Evolutionary conservation across 305 asterid species (phyloP), one percentile per base, ranked within the genome.

Genomic region (Fraxinus platypoda): DNA sequence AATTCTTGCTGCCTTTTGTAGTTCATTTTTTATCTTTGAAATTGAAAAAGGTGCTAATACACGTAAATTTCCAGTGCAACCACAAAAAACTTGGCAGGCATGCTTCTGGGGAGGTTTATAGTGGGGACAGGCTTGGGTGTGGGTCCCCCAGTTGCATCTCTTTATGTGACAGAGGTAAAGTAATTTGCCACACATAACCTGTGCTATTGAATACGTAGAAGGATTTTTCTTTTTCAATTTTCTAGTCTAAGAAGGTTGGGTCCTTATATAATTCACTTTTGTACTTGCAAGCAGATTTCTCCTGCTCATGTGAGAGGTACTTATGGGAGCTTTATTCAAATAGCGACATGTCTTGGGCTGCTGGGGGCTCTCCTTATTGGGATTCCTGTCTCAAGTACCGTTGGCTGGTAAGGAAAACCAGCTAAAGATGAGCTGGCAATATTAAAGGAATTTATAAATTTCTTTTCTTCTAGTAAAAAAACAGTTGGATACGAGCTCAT

Each of bases 231-330:
- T 28, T 70, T 31, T 70, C 23, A 70, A 46, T 52, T 57, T 84
- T 34, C 43, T 35, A 34, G n/a, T 41, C 1, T 46, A 72, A 54
- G 30, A 73, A 77, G 49, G 78, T 37, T 37, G 35, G 15, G 5
- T 52, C 66, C 82, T 80, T 35, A 59, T 49, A 64, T 77, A 25
- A 74, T 73, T 76, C 33, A 7, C 23, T 66, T 73, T 80, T 84
- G 54, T 76, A 21, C 66, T 74, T 77, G 83, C 78, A 78, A 84
- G 81, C 86, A 95, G 99, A 90, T 95, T 79, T 95, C 99, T 80
- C 99, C 99, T 77, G 91, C 96, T 8, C 95, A 91, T 71, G 94
- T 95, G 84, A 91, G 99, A 89, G 99, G 99, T 83, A 94, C 97
- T 41, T 94, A 92, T 74, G 99, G 99, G 75, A 93, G 99, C 93